These are phyloP conservation scores for Fusarium oligoseptatum DNA, from an alignment of 2,329 filamentous ascomycete species.

Conservation along the genomic window DNA sequence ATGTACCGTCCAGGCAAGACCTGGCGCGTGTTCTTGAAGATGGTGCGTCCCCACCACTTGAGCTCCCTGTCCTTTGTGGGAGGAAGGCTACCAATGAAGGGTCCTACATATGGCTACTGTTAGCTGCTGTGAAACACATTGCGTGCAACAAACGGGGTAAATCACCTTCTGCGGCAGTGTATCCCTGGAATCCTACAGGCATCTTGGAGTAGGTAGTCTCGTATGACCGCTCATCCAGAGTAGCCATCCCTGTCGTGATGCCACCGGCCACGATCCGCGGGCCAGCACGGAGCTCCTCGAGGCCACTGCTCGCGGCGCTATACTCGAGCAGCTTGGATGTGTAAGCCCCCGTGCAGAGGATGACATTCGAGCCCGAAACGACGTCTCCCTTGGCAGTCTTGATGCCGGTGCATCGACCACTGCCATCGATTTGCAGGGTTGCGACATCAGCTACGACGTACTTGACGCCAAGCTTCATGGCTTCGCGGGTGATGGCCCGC, in stretches of 20 bases:
- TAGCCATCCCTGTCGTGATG: conserved; percentile 69
- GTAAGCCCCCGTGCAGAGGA: conserved; percentile 70
- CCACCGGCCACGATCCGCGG: conserved; percentile 70
- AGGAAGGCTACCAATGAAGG: conserved; percentile 70
- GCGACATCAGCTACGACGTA: conserved; percentile 68
- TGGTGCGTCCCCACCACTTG: conserved; percentile 73
- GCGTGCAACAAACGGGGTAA: conserved; percentile 30
- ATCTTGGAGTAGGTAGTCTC: conserved; percentile 58
- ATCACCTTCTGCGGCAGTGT: conserved; percentile 52
- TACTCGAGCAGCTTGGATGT: conserved; percentile 68
- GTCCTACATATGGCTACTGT: conserved; percentile 54
- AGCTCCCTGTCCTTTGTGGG: conserved; percentile 64
- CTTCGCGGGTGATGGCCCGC: conserved; percentile 65
- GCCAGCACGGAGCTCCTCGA: conserved; percentile 63
- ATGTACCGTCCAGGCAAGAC: conserved; percentile 65
- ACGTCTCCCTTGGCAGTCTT: conserved; percentile 58
- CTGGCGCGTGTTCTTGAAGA: conserved; percentile 69
- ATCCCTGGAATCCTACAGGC: conserved; percentile 62
- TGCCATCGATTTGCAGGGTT: conserved; percentile 60
- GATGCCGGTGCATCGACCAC: conserved; percentile 63
- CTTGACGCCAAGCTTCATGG: conserved; percentile 68
- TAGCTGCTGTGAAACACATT: conserved; percentile 32
- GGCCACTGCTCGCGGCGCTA: conserved; percentile 62
- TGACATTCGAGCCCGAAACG: conserved; percentile 63
- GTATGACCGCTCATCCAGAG: conserved; percentile 62